These are phyloP conservation scores for Oryza punctata DNA, from an alignment of 176 grass and related monocot genomes.

Conservation along the genomic window DNA sequence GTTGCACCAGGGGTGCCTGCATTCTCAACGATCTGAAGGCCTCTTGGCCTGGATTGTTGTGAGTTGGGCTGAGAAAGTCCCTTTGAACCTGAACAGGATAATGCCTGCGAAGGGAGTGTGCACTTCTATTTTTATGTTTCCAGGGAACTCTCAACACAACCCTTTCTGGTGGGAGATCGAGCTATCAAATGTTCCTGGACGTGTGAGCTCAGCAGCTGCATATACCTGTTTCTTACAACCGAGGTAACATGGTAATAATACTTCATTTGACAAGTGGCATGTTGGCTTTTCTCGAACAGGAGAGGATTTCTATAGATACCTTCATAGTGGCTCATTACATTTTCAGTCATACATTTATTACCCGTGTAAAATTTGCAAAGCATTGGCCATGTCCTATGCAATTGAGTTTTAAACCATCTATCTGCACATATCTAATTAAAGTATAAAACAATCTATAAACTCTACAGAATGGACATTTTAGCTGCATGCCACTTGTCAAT, in stretches of 20 bases:
- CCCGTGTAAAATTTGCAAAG: background rate
- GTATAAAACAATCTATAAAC: background rate
- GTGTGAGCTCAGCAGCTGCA: constrained; percentile 6
- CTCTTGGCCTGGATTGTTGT: constrained; percentile 41
- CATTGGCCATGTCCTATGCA: background rate
- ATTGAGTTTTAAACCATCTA: background rate
- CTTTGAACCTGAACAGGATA: constrained; percentile 99
- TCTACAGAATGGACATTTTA: background rate
- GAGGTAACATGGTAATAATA: constrained; percentile 34
- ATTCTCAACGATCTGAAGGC: constrained; percentile 54
- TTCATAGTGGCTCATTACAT: background rate
- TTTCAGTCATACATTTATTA: background rate
- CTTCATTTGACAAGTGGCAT: constrained; percentile 26
- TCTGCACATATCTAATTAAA: background rate
- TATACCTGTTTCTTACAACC: constrained; percentile 23
- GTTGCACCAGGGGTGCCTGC: constrained; percentile 96
- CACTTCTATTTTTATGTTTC: constrained; percentile 69
- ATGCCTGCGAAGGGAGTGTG: constrained; percentile 99
- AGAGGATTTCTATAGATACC: constrained; percentile 4
- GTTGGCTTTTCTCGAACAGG: background rate
- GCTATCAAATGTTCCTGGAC: constrained; percentile 17
- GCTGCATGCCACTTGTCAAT: background rate
- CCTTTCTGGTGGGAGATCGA: constrained; percentile 34
- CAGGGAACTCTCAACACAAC: constrained; percentile 47
- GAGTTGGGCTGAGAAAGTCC: constrained; percentile 98